Evolutionary conservation across 306 rosid genomes (phyloP).

Genomic region (Lupinus albus): DNA sequence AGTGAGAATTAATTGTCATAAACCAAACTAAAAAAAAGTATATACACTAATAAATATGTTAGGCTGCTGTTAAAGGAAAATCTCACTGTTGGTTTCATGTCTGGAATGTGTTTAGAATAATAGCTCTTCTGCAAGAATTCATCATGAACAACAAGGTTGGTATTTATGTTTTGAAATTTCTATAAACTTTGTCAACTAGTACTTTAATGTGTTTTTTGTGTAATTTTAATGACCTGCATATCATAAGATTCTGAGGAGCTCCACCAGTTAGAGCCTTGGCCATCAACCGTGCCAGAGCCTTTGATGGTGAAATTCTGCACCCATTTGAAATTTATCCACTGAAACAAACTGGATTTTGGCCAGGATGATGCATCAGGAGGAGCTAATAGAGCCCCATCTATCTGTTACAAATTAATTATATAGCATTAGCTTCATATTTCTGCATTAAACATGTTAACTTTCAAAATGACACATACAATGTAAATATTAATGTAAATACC

Average conservation of each 20-base stretch:
- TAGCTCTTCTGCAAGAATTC: conserved; percentile 55
- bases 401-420: conserved; percentile 51
- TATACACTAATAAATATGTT: not conserved
- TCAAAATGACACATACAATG: conserved; percentile 24
- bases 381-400: conserved; percentile 82
- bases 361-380: conserved; percentile 72
- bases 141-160: conserved; percentile 23
- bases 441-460: not conserved
- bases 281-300: conserved; percentile 83
- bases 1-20: not conserved
- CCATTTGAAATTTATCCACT: conserved; percentile 91
- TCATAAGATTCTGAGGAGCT: conserved; percentile 35
- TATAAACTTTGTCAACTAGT: conserved; percentile 2
- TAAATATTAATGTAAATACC: not conserved
- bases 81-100: conserved; percentile 80
- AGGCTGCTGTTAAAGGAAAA: not conserved
- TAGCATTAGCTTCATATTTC: conserved; percentile 25
- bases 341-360: conserved; percentile 70
- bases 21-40: not conserved
- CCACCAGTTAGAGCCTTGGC: conserved; percentile 92
- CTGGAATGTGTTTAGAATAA: conserved; percentile 50
- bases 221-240: conserved; percentile 47
- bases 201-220: not conserved
- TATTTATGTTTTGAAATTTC: conserved; percentile 3
- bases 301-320: conserved; percentile 72